phyloP scores from a whole-genome alignment of 2,329 filamentous ascomycete genomes.

The Epichloe hybrida region DNA sequence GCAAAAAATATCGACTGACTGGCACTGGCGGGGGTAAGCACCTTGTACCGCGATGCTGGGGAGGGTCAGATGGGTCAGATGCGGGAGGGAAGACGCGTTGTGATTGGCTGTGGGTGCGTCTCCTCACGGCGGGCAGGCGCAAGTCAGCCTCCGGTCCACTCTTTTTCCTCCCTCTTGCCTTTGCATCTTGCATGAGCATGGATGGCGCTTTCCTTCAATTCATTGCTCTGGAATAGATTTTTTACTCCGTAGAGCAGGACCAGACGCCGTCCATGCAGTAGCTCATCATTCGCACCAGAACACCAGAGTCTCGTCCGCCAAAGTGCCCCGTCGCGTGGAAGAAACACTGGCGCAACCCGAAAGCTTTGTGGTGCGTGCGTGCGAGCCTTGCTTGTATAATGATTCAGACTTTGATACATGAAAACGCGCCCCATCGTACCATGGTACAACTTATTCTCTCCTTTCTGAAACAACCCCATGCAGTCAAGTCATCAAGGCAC shows the following conservation, averaged over 20 bases:
- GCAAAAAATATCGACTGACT: slow-evolving; percentile 8
- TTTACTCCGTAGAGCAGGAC: no score
- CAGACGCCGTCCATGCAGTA: no score
- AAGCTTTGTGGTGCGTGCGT: no score
- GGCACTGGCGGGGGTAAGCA: background rate
- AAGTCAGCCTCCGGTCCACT: background rate
- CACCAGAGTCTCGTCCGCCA: no score
- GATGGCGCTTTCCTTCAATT: background rate
- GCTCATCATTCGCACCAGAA: no score
- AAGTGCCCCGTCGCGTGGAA: no score
- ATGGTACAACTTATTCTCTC: no score
- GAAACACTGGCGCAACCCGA: no score
- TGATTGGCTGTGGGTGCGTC: slow-evolving; percentile 10
- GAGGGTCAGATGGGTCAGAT: slow-evolving; percentile 4
- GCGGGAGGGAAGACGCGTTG: slow-evolving; percentile 8
- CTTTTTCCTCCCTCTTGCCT: background rate
- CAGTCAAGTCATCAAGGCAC: background rate
- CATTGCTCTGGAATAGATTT: no score
- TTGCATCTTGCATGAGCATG: background rate
- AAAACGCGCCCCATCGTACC: no score
- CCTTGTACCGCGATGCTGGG: slow-evolving; percentile 5
- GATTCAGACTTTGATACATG: no score
- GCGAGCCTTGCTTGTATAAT: no score
- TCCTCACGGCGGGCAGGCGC: background rate
- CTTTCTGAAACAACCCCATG: background rate